A percentile compares a stretch with the other conserved stretches of the same genome.
phyloP scores from a whole-genome alignment of 208 protist species.

The Leishmania tarentolae region DNA sequence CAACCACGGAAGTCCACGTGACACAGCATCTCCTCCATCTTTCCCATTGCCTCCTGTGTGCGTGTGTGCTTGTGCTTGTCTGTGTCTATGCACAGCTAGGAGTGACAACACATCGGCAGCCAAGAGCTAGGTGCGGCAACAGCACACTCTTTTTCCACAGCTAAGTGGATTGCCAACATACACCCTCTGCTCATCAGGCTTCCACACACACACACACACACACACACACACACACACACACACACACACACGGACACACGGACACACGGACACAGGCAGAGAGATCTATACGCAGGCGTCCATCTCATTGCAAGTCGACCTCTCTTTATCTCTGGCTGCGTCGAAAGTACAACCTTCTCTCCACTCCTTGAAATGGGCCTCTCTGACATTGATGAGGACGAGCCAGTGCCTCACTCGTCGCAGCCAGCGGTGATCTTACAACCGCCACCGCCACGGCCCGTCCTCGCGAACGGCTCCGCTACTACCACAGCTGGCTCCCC shows the following conservation, averaged over 20 bases:
- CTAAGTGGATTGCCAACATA: not conserved
- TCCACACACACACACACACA: not conserved
- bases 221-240: not conserved
- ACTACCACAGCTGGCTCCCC: not conserved
- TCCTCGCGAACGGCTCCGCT: not conserved
- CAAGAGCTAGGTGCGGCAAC: not conserved
- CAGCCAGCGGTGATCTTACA: slow-evolving; percentile 4
- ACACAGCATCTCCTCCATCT: not conserved
- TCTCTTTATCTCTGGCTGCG: not conserved
- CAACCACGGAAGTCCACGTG: not conserved
- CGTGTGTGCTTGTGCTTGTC: not conserved
- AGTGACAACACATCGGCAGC: not conserved
- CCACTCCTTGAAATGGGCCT: slow-evolving; percentile 53
- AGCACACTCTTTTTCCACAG: not conserved
- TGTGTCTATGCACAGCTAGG: not conserved
- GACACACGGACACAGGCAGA: not conserved
- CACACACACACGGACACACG: not conserved
- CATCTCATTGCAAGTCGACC: not conserved
- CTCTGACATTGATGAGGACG: slow-evolving; percentile 82
- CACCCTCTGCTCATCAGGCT: not conserved
- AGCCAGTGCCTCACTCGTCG: slow-evolving; percentile 27
- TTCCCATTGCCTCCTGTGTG: not conserved
- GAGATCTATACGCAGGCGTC: not conserved
- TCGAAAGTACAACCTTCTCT: not conserved
- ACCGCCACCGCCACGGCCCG: not conserved